These are phyloP conservation scores for Rhexocercosporidium sp. DNA, from an alignment of 2,329 filamentous ascomycete genomes.

Conservation along the genomic window DNA sequence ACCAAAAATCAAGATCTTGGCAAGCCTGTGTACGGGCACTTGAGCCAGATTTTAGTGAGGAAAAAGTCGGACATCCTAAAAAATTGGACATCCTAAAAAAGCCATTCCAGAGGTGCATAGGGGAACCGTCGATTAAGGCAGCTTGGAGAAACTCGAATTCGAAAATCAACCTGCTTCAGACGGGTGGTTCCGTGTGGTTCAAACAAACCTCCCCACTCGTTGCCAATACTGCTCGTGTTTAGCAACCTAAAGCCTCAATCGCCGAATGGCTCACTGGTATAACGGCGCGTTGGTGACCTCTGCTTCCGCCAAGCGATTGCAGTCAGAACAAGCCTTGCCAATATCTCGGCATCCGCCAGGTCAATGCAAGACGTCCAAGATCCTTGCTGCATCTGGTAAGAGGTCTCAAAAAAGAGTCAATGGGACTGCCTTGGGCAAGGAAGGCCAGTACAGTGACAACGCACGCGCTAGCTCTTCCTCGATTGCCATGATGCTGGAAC, in stretches of 20 bases:
- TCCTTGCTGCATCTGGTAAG: constrained; percentile 5
- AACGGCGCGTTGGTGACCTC: neutral
- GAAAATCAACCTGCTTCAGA: constrained; percentile 7
- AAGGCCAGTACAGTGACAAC: neutral
- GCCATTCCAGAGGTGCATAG: neutral
- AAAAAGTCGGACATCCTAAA: neutral
- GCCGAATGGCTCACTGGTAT: neutral
- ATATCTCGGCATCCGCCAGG: constrained; percentile 6
- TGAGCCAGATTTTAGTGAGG: neutral
- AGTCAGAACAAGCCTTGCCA: constrained; percentile 5
- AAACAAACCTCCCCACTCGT: neutral
- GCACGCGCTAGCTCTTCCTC: neutral
- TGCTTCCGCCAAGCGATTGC: constrained; percentile 2
- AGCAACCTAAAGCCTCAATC: constrained; percentile 2
- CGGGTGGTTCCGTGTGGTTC: neutral
- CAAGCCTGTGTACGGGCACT: neutral
- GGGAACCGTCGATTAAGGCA: neutral
- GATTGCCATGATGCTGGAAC: neutral
- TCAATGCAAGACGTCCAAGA: constrained; percentile 1
- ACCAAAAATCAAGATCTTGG: neutral
- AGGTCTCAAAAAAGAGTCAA: neutral
- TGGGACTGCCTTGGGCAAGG: neutral
- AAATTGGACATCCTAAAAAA: neutral
- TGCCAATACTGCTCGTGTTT: constrained; percentile 2
- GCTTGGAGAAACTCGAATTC: constrained; percentile 3